Evolutionary conservation across 805 yeast species (phyloP).

Genomic region (Naumovozyma baii): DNA sequence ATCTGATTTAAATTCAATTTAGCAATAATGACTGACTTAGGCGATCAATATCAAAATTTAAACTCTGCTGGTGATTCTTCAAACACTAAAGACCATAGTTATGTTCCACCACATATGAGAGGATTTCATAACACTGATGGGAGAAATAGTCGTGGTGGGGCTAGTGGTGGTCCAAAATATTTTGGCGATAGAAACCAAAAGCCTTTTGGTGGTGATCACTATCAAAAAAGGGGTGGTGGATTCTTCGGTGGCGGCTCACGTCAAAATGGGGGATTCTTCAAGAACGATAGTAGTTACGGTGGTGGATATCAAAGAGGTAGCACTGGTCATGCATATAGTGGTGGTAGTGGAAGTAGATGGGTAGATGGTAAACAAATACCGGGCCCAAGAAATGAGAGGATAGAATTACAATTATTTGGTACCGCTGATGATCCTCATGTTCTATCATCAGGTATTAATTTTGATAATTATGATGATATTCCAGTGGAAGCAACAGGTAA

Average conservation of each 20-base stretch:
- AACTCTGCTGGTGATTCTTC: conserved; percentile 12
- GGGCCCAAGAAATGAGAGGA: conserved; percentile 53
- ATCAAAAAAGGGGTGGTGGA: neutral
- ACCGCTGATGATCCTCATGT: conserved; percentile 47
- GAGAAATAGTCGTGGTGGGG: conserved; percentile 29
- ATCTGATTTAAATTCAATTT: too few relatives aligned
- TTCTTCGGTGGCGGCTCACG: neutral
- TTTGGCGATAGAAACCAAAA: neutral
- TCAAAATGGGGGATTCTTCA: conserved; percentile 22
- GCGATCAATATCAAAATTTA: conserved; percentile 46
- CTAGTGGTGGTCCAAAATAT: conserved; percentile 24
- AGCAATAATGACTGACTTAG: conserved; percentile 44
- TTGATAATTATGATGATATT: conserved; percentile 93
- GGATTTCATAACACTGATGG: too few relatives aligned
- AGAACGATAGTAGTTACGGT: conserved; percentile 6
- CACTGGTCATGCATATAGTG: conserved; percentile 39
- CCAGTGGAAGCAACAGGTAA: conserved; percentile 97
- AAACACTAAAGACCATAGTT: conserved; percentile 28
- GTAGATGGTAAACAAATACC: conserved; percentile 81
- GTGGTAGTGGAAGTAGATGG: conserved; percentile 52
- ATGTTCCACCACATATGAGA: conserved; percentile 27
- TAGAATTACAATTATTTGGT: conserved; percentile 79
- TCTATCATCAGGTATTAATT: conserved; percentile 79
- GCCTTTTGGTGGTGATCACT: neutral
- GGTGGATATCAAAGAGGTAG: neutral